A percentile compares a stretch with the other conserved stretches of the same genome.
Conservation (phyloP, 352 stramenopile species). For the Phytophthora quininea region DNA sequence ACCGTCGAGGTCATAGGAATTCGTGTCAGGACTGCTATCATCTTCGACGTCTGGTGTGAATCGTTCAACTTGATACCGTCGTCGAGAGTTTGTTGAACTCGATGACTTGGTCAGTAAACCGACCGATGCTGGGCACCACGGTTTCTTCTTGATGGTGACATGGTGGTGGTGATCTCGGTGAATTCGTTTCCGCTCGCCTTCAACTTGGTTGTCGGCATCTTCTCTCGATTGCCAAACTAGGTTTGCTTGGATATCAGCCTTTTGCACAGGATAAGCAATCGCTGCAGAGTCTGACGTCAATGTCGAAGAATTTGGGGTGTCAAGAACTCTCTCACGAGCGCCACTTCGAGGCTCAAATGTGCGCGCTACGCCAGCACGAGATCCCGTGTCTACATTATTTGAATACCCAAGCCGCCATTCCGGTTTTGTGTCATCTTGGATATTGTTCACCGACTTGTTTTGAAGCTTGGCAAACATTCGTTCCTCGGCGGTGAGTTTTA, state of each 20-base stretch:
- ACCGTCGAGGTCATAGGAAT: constrained; percentile 12
- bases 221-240: constrained; percentile 17
- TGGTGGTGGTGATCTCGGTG: not conserved
- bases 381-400: constrained; percentile 41
- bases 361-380: constrained; percentile 35
- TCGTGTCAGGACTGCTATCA: not conserved
- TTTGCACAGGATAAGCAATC: constrained; percentile 38
- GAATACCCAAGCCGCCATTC: constrained; percentile 59
- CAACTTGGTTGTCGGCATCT: constrained; percentile 12
- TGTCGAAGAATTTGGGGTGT: constrained; percentile 5
- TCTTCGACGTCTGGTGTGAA: not conserved
- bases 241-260: constrained; percentile 12
- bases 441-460: constrained; percentile 7
- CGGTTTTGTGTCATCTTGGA: constrained; percentile 5
- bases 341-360: constrained; percentile 58
- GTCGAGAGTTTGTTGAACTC: constrained; percentile 13
- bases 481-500: constrained; percentile 19
- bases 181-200: not conserved
- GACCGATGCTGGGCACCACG: constrained; percentile 54
- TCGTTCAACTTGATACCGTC: constrained; percentile 19
- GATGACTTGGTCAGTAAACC: constrained; percentile 15
- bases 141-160: constrained; percentile 14
- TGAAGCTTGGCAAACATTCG: constrained; percentile 17
- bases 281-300: constrained; percentile 24
- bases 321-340: constrained; percentile 35